phyloP scores from a whole-genome alignment of 176 grass and related monocot species.

The Oryza nivara region DNA sequence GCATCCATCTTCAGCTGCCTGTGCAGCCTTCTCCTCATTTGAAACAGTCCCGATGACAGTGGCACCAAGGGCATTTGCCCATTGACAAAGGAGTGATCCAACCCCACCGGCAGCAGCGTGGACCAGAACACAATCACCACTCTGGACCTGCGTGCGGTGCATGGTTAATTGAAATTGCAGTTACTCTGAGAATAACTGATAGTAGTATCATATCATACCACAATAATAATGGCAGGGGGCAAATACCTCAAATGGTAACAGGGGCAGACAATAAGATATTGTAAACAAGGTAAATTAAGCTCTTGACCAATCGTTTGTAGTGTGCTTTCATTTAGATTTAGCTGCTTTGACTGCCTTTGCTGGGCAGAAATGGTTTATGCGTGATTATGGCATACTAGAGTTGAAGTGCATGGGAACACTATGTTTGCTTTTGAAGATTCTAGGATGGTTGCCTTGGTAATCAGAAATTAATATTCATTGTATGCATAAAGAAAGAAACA shows the following conservation, averaged over 20 bases:
- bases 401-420: not conserved
- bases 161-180: not conserved
- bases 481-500: no score
- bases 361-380: not conserved
- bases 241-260: not conserved
- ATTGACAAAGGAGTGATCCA: constrained; percentile 90
- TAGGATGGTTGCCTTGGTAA: not conserved
- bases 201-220: not conserved
- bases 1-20: constrained; percentile 78
- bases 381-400: not conserved
- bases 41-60: constrained; percentile 93
- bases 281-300: not conserved
- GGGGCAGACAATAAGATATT: not conserved
- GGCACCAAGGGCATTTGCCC: constrained; percentile 88
- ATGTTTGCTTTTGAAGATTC: not conserved
- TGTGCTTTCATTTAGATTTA: not conserved
- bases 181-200: not conserved
- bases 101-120: constrained; percentile 90
- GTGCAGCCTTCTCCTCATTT: constrained; percentile 76
- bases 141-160: constrained; percentile 55
- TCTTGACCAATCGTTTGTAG: not conserved
- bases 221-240: not conserved
- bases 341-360: not conserved
- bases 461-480: no score
- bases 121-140: constrained; percentile 70